Evolutionary conservation across 768 basidiomycete species (phyloP).

Genomic region (Termitomyces sp.): DNA sequence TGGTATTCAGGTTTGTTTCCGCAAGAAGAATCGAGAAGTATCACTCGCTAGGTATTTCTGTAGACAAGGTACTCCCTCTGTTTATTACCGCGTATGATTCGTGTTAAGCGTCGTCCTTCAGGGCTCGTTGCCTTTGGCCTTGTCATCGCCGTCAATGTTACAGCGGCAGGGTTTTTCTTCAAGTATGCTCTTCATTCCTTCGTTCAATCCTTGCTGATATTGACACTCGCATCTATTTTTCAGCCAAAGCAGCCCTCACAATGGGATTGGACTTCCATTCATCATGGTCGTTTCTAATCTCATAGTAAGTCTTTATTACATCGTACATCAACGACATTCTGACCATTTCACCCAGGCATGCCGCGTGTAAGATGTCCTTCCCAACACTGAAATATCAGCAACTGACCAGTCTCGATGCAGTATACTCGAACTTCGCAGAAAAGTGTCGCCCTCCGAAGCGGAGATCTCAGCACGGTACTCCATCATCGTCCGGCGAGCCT

Average conservation of each 20-base stretch:
- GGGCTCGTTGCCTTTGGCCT: constrained; percentile 31
- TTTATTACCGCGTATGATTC: neutral
- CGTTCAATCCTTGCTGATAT: neutral
- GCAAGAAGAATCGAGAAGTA: constrained; percentile 23
- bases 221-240: neutral
- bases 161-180: constrained; percentile 29
- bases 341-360: constrained; percentile 27
- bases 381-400: neutral
- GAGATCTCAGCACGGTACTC: constrained; percentile 29
- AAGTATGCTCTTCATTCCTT: constrained; percentile 18
- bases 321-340: neutral
- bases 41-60: constrained; percentile 34
- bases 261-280: constrained; percentile 33
- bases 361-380: constrained; percentile 24
- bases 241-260: constrained; percentile 28
- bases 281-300: constrained; percentile 33
- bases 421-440: constrained; percentile 37
- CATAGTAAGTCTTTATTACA: constrained; percentile 22
- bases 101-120: constrained; percentile 6
- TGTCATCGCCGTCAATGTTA: constrained; percentile 26
- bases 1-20: constrained; percentile 23
- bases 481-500: constrained; percentile 22
- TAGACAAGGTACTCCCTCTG: constrained; percentile 27
- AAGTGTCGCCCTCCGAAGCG: constrained; percentile 28
- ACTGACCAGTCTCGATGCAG: constrained; percentile 18